Evolutionary conservation across 352 stramenopile genomes (phyloP).

Genomic region (Pythium aristosporum): DNA sequence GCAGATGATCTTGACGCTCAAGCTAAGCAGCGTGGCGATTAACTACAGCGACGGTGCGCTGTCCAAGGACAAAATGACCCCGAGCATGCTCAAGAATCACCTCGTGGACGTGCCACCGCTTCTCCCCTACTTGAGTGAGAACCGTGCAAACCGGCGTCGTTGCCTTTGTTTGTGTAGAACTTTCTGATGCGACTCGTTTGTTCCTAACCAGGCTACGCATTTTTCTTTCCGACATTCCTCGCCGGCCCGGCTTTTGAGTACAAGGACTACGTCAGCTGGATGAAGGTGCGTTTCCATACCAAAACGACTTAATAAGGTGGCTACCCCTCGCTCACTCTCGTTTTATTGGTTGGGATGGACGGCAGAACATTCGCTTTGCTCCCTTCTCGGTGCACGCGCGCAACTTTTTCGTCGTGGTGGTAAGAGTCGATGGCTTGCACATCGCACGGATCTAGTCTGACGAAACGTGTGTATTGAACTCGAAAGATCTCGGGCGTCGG

Average conservation of each 20-base stretch:
- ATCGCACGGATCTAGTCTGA: background rate
- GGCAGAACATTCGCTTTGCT: constrained; percentile 54
- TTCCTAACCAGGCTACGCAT: constrained; percentile 61
- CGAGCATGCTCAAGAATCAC: constrained; percentile 74
- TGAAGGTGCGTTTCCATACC: constrained; percentile 40
- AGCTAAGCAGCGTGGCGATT: constrained; percentile 74
- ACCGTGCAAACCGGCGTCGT: background rate
- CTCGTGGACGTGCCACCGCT: constrained; percentile 55
- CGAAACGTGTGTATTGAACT: background rate
- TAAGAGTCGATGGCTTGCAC: constrained; percentile 19
- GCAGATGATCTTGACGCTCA: constrained; percentile 88
- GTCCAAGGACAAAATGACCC: constrained; percentile 73
- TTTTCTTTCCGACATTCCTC: constrained; percentile 88
- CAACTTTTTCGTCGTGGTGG: constrained; percentile 75
- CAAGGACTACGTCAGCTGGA: constrained; percentile 83
- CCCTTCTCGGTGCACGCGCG: constrained; percentile 62
- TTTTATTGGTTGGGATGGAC: background rate
- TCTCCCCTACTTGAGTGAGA: constrained; percentile 71
- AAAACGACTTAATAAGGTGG: background rate
- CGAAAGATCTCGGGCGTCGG: constrained; percentile 58
- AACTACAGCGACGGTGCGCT: constrained; percentile 81
- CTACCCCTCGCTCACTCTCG: background rate
- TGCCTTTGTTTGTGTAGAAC: background rate
- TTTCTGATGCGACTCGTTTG: background rate
- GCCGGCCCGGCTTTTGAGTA: constrained; percentile 83